phyloP scores from a whole-genome alignment of 225 moss, liverwort and hornwort species.

The Pleurozium schreberi region DNA sequence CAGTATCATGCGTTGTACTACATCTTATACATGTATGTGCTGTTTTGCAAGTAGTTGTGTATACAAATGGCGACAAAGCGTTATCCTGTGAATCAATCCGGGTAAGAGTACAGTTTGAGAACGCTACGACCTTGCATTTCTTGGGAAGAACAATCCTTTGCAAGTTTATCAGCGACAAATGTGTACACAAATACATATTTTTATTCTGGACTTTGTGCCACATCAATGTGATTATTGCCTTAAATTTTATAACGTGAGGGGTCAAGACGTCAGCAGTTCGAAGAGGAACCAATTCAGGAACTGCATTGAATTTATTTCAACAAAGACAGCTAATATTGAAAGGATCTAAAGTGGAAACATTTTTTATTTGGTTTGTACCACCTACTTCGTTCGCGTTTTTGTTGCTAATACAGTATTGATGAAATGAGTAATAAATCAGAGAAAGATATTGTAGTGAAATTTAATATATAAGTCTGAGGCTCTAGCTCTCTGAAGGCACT shows the following conservation, averaged over 20 bases:
- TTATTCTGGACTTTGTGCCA: neutral
- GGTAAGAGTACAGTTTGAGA: constrained; percentile 25
- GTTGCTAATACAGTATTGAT: neutral
- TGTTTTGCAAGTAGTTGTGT: constrained; percentile 52
- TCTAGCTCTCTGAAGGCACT: neutral
- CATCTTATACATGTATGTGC: neutral
- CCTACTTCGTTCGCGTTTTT: neutral
- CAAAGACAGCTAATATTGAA: neutral
- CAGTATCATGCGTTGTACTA: neutral
- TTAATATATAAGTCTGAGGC: neutral
- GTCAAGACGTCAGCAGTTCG: neutral
- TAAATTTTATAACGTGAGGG: neutral
- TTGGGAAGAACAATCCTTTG: neutral
- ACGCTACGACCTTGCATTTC: neutral
- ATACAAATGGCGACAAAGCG: constrained; percentile 67
- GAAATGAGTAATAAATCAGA: neutral
- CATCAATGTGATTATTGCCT: neutral
- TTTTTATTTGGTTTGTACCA: neutral
- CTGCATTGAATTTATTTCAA: neutral
- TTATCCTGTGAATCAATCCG: constrained; percentile 56
- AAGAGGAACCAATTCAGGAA: neutral
- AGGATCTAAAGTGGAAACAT: neutral
- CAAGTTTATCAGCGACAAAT: neutral
- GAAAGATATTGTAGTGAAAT: neutral
- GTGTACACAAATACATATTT: neutral